Percentiles rank a stretch among this genome's conserved stretches.
These are phyloP conservation scores for Jatropha multifida DNA, from an alignment of 441 rosid species.

Conservation along the genomic window DNA sequence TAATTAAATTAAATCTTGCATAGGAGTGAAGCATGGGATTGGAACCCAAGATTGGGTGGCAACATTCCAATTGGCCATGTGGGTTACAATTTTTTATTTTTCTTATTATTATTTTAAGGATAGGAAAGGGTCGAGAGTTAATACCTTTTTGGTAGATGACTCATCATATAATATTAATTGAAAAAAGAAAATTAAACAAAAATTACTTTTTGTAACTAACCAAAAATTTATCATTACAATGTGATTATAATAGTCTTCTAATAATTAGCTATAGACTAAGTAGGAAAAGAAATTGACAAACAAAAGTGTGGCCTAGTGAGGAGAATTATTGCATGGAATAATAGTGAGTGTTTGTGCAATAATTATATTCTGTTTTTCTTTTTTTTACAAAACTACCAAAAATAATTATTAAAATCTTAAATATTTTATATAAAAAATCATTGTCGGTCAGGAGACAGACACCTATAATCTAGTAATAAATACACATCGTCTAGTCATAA, in stretches of 20 bases:
- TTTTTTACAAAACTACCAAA: not conserved
- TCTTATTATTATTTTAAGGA: not conserved
- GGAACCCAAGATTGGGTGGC: not conserved
- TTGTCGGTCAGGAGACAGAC: too few species aligned
- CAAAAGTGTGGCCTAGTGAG: not conserved
- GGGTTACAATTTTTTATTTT: not conserved
- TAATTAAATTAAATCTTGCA: constrained; percentile 23
- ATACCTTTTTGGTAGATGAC: not conserved
- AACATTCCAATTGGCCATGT: constrained; percentile 7
- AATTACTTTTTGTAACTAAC: not conserved
- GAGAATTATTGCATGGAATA: too few species aligned
- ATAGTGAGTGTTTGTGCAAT: too few species aligned
- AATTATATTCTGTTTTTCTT: too few species aligned
- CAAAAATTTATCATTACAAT: not conserved
- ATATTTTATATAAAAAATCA: too few species aligned
- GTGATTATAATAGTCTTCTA: not conserved
- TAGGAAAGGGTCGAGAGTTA: too few species aligned
- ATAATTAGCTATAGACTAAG: not conserved
- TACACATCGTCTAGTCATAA: too few species aligned
- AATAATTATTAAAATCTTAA: too few species aligned
- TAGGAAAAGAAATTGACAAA: too few species aligned
- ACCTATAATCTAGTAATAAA: too few species aligned
- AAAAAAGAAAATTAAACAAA: not conserved
- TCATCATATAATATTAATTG: not conserved
- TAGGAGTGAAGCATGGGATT: constrained; percentile 22